Evolutionary conservation across 176 grass and related monocot species (phyloP).

Genomic region (barley (Hordeum vulgare)): DNA sequence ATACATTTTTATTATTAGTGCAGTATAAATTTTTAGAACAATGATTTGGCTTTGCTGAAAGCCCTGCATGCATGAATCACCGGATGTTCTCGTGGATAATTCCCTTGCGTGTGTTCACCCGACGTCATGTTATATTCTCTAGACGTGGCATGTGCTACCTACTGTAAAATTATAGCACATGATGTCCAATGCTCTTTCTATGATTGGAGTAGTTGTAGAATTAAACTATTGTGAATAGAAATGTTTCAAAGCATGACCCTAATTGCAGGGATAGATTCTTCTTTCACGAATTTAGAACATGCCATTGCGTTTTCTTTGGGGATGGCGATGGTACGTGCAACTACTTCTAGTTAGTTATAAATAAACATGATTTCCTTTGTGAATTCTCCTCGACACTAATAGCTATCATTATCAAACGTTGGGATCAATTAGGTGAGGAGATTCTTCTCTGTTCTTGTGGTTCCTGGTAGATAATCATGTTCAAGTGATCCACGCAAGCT

Average conservation of each 20-base stretch:
- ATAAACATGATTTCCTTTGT: neutral
- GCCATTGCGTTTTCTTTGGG: neutral
- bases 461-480: neutral
- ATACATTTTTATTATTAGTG: neutral
- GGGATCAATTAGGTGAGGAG: neutral
- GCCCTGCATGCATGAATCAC: neutral
- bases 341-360: neutral
- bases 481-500: neutral
- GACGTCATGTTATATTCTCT: neutral
- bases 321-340: neutral
- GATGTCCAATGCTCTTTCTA: neutral
- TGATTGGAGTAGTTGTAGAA: neutral
- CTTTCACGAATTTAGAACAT: neutral
- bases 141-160: conserved; percentile 2
- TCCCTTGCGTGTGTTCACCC: neutral
- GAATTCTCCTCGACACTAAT: neutral
- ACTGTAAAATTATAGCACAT: conserved; percentile 4
- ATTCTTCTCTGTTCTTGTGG: no score
- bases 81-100: neutral
- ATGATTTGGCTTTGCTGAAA: neutral
- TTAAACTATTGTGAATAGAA: neutral
- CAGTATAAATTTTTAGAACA: neutral
- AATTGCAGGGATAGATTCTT: neutral
- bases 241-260: neutral
- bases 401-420: neutral